Evolutionary conservation across 768 basidiomycete species (phyloP).

Genomic region (Tricholomella constricta): DNA sequence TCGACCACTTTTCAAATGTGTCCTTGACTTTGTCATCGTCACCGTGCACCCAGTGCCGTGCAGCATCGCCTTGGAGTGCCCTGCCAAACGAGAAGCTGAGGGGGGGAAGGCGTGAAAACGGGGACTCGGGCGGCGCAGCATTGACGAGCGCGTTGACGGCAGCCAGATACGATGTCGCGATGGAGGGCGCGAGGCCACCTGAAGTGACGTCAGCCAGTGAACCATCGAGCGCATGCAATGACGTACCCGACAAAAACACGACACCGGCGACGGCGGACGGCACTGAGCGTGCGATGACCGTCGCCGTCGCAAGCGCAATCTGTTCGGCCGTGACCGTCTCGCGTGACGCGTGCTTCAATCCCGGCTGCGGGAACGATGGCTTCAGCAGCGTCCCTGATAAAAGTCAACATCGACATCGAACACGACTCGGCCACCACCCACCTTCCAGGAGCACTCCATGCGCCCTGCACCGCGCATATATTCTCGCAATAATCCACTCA

Average conservation of each 20-base stretch:
- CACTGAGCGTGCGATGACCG: slow-evolving; percentile 45
- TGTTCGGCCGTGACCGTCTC: slow-evolving; percentile 36
- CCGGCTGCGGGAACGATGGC: slow-evolving; percentile 53
- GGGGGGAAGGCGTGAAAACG: slow-evolving; percentile 42
- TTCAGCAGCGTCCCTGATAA: slow-evolving; percentile 48
- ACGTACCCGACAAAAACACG: slow-evolving; percentile 50
- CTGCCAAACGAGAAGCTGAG: slow-evolving; percentile 53
- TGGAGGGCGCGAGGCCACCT: slow-evolving; percentile 47
- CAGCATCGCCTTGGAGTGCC: slow-evolving; percentile 51
- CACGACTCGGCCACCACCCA: slow-evolving; percentile 9
- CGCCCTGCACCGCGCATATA: slow-evolving; percentile 44
- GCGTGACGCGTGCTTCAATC: slow-evolving; percentile 42
- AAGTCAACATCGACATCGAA: not conserved
- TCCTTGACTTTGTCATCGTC: slow-evolving; percentile 42
- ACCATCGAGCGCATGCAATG: not conserved
- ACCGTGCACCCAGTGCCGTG: slow-evolving; percentile 46
- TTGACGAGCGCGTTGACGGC: slow-evolving; percentile 41
- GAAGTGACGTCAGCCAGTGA: not conserved
- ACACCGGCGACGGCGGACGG: slow-evolving; percentile 50
- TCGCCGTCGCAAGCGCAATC: slow-evolving; percentile 48
- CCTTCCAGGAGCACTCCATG: slow-evolving; percentile 54
- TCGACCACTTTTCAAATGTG: slow-evolving; percentile 44
- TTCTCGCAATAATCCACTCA: slow-evolving; percentile 44
- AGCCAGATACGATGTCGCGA: slow-evolving; percentile 43
- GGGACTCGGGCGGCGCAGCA: slow-evolving; percentile 31